Conservation (phyloP, 495 filamentous ascomycete species). For the Elaphomyces granulatus region DNA sequence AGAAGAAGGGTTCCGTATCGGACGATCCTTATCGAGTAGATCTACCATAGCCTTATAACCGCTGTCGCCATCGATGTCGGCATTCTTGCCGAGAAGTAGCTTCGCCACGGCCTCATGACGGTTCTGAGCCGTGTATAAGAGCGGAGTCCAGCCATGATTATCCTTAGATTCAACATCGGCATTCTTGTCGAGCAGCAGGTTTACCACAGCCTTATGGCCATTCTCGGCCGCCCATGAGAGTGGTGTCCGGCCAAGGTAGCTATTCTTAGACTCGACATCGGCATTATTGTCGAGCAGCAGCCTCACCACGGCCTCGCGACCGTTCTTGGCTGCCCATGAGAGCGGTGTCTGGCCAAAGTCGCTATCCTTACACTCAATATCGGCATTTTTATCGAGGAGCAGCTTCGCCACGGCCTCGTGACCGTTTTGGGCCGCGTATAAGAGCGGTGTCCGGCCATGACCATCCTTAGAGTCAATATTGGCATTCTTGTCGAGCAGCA, state of each 20-base stretch:
- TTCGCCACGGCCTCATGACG: conserved; percentile 7
- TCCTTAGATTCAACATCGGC: conserved; percentile 2
- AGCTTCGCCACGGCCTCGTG: conserved; percentile 12
- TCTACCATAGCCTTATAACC: too few species aligned
- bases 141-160: conserved; percentile 10
- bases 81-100: conserved; percentile 14
- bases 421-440: conserved; percentile 6
- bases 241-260: conserved; percentile 2
- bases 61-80: conserved; percentile 10
- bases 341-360: conserved; percentile 3
- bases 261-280: conserved; percentile 5
- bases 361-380: conserved; percentile 11
- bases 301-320: conserved; percentile 10
- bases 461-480: conserved; percentile 12
- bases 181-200: conserved; percentile 9
- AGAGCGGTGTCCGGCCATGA: conserved; percentile 5
- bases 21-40: background rate
- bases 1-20: too few species aligned
- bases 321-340: background rate
- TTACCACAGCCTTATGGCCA: conserved; percentile 8
- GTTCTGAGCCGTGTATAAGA: conserved; percentile 5
- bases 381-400: conserved; percentile 13
- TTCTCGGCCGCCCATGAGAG: conserved; percentile 8
- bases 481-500: conserved; percentile 14
- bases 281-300: conserved; percentile 12